phyloP scores from a whole-genome alignment of 345 rosid species.

The Diplotaxis tenuifolia region DNA sequence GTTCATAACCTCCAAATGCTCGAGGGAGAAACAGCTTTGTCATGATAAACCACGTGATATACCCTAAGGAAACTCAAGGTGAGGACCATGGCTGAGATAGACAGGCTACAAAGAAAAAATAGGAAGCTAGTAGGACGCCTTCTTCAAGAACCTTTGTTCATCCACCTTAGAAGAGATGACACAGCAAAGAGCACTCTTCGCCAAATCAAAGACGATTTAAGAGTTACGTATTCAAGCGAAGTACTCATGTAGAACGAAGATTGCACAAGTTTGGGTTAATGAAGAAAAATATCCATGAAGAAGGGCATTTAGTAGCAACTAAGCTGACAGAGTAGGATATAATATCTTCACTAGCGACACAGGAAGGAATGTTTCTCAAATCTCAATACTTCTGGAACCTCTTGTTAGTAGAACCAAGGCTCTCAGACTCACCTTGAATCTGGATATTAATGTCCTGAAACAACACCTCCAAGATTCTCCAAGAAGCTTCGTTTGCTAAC shows the following conservation, averaged over 20 bases:
- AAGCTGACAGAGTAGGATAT: background rate
- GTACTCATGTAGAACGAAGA: background rate
- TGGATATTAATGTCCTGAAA: background rate
- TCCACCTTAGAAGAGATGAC: conserved; percentile 21
- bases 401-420: conserved; percentile 9
- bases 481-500: background rate
- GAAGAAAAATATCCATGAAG: background rate
- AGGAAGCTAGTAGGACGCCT: background rate
- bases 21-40: background rate
- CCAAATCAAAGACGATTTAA: background rate
- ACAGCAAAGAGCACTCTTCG: conserved; percentile 6
- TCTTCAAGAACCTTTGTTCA: background rate
- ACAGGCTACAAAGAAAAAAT: conserved; percentile 2
- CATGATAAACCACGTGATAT: background rate
- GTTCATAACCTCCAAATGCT: conserved; percentile 5
- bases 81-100: conserved; percentile 19
- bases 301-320: conserved; percentile 5
- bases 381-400: background rate
- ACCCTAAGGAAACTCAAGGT: conserved; percentile 10
- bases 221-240: conserved; percentile 3
- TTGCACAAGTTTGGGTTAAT: background rate
- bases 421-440: conserved; percentile 16
- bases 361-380: conserved; percentile 1
- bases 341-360: background rate
- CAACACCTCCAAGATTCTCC: background rate